Conservation (phyloP, 2,329 filamentous ascomycete species). For the Diaporthe sp. region DNA sequence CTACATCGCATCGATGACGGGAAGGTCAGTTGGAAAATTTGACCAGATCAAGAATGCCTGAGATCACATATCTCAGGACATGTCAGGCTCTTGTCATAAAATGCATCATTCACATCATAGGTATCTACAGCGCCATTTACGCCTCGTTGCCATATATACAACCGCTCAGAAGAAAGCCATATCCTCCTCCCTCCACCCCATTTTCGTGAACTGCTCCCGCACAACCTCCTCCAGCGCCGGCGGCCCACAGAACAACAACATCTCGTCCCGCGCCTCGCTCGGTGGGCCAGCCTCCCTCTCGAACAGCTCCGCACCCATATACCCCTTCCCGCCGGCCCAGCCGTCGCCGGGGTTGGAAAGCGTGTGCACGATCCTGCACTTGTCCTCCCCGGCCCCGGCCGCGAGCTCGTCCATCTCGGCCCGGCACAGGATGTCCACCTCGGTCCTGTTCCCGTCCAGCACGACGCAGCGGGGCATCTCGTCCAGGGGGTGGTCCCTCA, state of each 20-base stretch:
- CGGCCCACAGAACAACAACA: conserved; percentile 86
- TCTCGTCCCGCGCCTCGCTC: conserved; percentile 54
- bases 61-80: neutral
- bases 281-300: conserved; percentile 64
- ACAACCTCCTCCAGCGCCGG: conserved; percentile 75
- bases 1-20: neutral
- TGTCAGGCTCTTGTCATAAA: neutral
- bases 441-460: conserved; percentile 79
- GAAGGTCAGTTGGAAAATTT: too few relatives aligned
- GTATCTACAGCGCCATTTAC: neutral
- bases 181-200: conserved; percentile 80
- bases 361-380: conserved; percentile 75
- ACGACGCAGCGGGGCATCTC: conserved; percentile 76
- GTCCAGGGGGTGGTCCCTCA: conserved; percentile 69
- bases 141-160: neutral
- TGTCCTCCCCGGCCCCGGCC: conserved; percentile 56
- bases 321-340: conserved; percentile 77
- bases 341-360: conserved; percentile 70
- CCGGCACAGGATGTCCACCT: conserved; percentile 86
- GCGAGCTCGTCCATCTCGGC: conserved; percentile 76
- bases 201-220: conserved; percentile 55
- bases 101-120: neutral
- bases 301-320: conserved; percentile 73
- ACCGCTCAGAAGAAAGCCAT: conserved; percentile 75
- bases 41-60: too few relatives aligned